Evolutionary conservation across 2,329 filamentous ascomycete genomes (phyloP).

Genomic region (Hortaea werneckii): DNA sequence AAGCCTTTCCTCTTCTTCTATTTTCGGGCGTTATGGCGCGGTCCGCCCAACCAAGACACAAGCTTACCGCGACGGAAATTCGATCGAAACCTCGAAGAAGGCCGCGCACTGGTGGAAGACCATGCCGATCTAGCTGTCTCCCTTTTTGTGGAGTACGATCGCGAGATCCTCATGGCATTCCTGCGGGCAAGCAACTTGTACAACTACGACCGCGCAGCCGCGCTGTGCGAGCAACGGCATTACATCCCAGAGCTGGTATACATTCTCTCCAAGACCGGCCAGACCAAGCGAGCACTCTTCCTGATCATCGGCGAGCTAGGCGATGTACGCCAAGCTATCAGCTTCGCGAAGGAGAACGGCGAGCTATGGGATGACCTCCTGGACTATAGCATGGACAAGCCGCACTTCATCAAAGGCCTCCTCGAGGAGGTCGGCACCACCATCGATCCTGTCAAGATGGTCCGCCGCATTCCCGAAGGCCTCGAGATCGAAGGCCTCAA

Average conservation of each 20-base stretch:
- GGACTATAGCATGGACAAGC: slow-evolving; percentile 95
- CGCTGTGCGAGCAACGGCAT: slow-evolving; percentile 67
- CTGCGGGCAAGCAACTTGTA: slow-evolving; percentile 73
- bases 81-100: slow-evolving; percentile 37
- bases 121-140: slow-evolving; percentile 81
- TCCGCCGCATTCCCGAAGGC: slow-evolving; percentile 82
- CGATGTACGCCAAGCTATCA: slow-evolving; percentile 85
- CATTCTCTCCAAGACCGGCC: slow-evolving; percentile 86
- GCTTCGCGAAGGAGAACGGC: slow-evolving; percentile 87
- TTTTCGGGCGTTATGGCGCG: slow-evolving; percentile 73
- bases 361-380: slow-evolving; percentile 93
- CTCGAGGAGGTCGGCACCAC: slow-evolving; percentile 89
- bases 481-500: slow-evolving; percentile 84
- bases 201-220: slow-evolving; percentile 67
- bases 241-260: slow-evolving; percentile 93
- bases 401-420: slow-evolving; percentile 81
- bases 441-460: slow-evolving; percentile 78
- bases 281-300: slow-evolving; percentile 82
- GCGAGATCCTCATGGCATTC: slow-evolving; percentile 73
- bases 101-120: slow-evolving; percentile 60
- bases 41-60: slow-evolving; percentile 43
- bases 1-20: slow-evolving; percentile 85
- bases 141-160: slow-evolving; percentile 77
- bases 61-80: slow-evolving; percentile 17
- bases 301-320: slow-evolving; percentile 89